phyloP scores from a whole-genome alignment of 2,329 filamentous ascomycete species.

The Aspergillus unguis region DNA sequence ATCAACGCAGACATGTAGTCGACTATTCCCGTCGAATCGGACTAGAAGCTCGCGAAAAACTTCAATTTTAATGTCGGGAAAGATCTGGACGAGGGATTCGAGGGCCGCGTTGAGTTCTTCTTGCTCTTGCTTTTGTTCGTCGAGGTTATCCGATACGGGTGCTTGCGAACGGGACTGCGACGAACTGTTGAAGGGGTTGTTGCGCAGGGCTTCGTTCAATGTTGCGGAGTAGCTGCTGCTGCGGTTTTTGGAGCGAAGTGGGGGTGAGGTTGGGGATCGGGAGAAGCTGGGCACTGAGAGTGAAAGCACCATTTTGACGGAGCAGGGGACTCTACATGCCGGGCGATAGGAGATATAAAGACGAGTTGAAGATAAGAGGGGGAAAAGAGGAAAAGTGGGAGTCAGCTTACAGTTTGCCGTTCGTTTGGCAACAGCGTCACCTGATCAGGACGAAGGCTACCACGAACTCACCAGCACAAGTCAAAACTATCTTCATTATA shows the following conservation, averaged over 20 bases:
- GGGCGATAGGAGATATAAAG: neutral
- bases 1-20: constrained; percentile 47
- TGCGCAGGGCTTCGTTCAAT: constrained; percentile 43
- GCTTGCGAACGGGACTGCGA: constrained; percentile 26
- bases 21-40: constrained; percentile 46
- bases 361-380: neutral
- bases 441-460: constrained; percentile 1
- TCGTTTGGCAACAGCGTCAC: neutral
- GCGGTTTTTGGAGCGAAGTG: constrained; percentile 25
- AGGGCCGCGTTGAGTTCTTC: constrained; percentile 44
- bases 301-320: constrained; percentile 33
- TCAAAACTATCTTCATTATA: neutral
- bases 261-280: constrained; percentile 27
- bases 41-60: constrained; percentile 48
- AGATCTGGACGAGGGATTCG: constrained; percentile 40
- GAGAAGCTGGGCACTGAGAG: constrained; percentile 37
- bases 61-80: constrained; percentile 47
- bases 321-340: constrained; percentile 32
- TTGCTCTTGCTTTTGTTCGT: constrained; percentile 35
- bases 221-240: constrained; percentile 30
- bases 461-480: neutral
- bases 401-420: neutral
- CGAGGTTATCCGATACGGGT: constrained; percentile 15
- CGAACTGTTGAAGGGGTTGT: constrained; percentile 41
- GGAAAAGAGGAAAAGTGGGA: neutral